Evolutionary conservation across 225 moss, liverwort and hornwort species (phyloP), one percentile per base, ranked within the genome.

Genomic region (Bryoerythrophyllum caledonicum): DNA sequence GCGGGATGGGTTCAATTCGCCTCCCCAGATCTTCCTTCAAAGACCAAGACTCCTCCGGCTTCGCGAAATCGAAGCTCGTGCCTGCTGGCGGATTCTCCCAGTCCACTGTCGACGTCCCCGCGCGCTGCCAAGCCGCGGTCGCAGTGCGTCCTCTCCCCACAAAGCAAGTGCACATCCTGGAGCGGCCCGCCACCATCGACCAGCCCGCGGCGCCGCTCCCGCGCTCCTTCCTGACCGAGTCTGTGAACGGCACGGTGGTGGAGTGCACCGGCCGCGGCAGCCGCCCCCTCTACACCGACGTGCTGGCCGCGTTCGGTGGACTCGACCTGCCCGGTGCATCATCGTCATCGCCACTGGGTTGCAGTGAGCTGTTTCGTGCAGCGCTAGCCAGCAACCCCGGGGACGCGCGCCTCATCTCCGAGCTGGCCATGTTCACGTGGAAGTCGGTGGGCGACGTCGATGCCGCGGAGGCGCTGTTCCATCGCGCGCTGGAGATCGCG

Each of bases 391-490:
- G 24, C 26, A 46, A 69, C 35, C 84, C 84, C 4, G 26, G 32
- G 4, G 70, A 84, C 59, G 80, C 74, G 8, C 70, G 52, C 11
- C 77, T 84, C 0, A 16, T 84, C 21, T 84, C 84, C 21, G 64
- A 80, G 58, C 80, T 65, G 12, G 84, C 80, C 20, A 66, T 61
- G 26, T 84, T 84, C 59, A 80, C 68, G 4, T 84, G 84, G 84
- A 80, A 77, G 43, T 12, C 57, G 11, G 12, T 85, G 23, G 79
- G 83, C 34, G 85, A 90, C 21, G 74, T 81, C 10, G 77, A 81
- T 74, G 76, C 79, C 19, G 80, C 83, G 7, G 90, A 87, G 65
- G 79, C 83, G 41, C 79, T 87, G 10, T 87, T 63, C 77, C 82
- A 77, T 70, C 74, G 61, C 65, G 80, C 80, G 4, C 8, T 84